These are phyloP conservation scores for Xylaria sp. DNA, from an alignment of 2,329 filamentous ascomycete genomes.

Conservation along the genomic window DNA sequence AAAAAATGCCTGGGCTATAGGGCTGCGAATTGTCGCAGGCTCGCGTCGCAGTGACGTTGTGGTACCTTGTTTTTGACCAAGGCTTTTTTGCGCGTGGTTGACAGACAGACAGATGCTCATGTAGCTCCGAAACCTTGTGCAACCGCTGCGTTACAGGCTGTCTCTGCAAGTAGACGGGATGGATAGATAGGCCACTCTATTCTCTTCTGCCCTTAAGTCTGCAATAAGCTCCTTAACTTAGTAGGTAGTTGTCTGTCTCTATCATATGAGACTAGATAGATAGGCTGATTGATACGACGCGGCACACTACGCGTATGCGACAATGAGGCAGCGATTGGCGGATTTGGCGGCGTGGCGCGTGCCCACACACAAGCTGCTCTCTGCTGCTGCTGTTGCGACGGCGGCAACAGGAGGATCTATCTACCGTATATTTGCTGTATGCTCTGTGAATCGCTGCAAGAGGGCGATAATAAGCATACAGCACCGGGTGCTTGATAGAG, in stretches of 20 bases:
- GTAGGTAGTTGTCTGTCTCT: slow-evolving; percentile 16
- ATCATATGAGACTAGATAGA: slow-evolving; percentile 32
- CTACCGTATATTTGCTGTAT: slow-evolving; percentile 11
- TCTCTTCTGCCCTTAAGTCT: slow-evolving; percentile 9
- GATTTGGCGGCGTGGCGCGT: slow-evolving; percentile 25
- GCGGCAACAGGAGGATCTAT: slow-evolving; percentile 10
- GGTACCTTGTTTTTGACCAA: slow-evolving; percentile 32
- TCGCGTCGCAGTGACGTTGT: slow-evolving; percentile 37
- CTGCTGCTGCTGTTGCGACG: not conserved
- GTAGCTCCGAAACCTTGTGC: slow-evolving; percentile 35
- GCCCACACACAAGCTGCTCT: slow-evolving; percentile 22
- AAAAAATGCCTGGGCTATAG: slow-evolving; percentile 31
- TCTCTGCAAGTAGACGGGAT: slow-evolving; percentile 24
- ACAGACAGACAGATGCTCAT: slow-evolving; percentile 32
- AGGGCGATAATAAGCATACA: slow-evolving; percentile 14
- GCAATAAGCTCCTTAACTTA: not conserved
- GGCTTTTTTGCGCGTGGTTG: slow-evolving; percentile 32
- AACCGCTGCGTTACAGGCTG: slow-evolving; percentile 28
- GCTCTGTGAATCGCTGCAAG: not conserved
- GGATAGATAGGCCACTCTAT: not conserved
- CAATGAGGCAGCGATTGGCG: slow-evolving; percentile 28
- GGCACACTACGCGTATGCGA: slow-evolving; percentile 30
- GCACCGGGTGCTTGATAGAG: slow-evolving; percentile 20
- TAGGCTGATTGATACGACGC: slow-evolving; percentile 25
- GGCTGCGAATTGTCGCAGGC: slow-evolving; percentile 37